These are phyloP conservation scores for Afroboletus lepidellus DNA, from an alignment of 1,284 basidiomycete species.

Conservation along the genomic window DNA sequence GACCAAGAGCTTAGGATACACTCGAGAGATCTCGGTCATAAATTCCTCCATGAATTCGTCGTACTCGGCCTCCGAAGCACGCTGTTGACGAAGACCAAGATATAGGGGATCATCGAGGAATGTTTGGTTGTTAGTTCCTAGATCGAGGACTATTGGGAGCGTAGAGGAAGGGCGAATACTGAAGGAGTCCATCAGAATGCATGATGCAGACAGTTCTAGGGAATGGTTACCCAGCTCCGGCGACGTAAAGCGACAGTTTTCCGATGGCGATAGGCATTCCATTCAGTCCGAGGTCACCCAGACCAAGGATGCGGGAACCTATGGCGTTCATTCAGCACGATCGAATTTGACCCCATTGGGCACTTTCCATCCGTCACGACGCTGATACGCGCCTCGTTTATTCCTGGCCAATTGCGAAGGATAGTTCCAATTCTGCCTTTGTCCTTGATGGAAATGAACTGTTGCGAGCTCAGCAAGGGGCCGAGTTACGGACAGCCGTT, in stretches of 20 bases:
- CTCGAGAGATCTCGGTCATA: conserved; percentile 74
- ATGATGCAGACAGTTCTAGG: background rate
- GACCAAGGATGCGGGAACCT: conserved; percentile 88
- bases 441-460: conserved; percentile 87
- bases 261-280: conserved; percentile 95
- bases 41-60: conserved; percentile 90
- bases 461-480: conserved; percentile 4
- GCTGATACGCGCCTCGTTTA: conserved; percentile 74
- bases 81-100: conserved; percentile 77
- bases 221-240: conserved; percentile 70
- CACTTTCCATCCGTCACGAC: conserved; percentile 83
- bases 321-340: conserved; percentile 2
- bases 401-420: conserved; percentile 74
- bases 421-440: conserved; percentile 75
- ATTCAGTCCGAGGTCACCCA: conserved; percentile 87
- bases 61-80: conserved; percentile 66
- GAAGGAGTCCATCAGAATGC: conserved; percentile 7
- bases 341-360: background rate
- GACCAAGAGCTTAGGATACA: conserved; percentile 83
- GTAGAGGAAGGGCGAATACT: conserved; percentile 85
- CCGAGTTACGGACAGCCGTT: conserved; percentile 1
- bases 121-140: conserved; percentile 86
- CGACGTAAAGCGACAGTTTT: conserved; percentile 90
- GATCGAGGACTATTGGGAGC: conserved; percentile 82
- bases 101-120: conserved; percentile 89